Evolutionary conservation across 768 basidiomycete genomes (phyloP).

Genomic region (Tubosaeta sp.): DNA sequence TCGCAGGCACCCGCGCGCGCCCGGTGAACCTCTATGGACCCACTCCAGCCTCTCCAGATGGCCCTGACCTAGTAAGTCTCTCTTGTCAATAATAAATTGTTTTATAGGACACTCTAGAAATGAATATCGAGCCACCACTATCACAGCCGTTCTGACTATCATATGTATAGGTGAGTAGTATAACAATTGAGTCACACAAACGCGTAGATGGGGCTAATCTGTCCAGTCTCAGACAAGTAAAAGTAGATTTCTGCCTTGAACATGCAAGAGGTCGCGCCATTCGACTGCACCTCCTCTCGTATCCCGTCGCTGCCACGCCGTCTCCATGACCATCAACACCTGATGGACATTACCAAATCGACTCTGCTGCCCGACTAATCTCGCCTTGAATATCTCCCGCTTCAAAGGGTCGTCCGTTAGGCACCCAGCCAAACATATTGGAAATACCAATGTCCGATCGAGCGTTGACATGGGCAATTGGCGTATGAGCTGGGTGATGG

Average conservation of each 20-base stretch:
- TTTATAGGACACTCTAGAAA: conserved; percentile 12
- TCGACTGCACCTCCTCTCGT: conserved; percentile 49
- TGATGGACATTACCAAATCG: conserved; percentile 59
- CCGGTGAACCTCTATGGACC: neutral
- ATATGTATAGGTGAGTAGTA: conserved; percentile 15
- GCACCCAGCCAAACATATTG: conserved; percentile 69
- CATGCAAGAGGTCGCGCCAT: conserved; percentile 50
- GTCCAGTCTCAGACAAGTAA: conserved; percentile 26
- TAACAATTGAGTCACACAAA: conserved; percentile 8
- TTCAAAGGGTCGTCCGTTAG: conserved; percentile 62
- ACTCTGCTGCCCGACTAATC: conserved; percentile 51
- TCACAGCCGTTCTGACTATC: conserved; percentile 2
- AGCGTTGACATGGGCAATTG: conserved; percentile 53
- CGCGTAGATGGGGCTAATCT: neutral
- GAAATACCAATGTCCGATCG: conserved; percentile 69
- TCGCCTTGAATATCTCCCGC: conserved; percentile 55
- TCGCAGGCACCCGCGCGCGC: neutral
- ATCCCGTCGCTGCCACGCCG: conserved; percentile 66
- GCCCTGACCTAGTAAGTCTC: neutral
- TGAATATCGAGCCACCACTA: conserved; percentile 17
- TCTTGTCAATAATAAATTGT: conserved; percentile 1
- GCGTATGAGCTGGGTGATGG: conserved; percentile 49
- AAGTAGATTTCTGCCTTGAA: conserved; percentile 28
- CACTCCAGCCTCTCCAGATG: neutral
- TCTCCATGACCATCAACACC: conserved; percentile 58